phyloP scores from a whole-genome alignment of 2,329 filamentous ascomycete genomes.

The Chalaropsis ovoidea region DNA sequence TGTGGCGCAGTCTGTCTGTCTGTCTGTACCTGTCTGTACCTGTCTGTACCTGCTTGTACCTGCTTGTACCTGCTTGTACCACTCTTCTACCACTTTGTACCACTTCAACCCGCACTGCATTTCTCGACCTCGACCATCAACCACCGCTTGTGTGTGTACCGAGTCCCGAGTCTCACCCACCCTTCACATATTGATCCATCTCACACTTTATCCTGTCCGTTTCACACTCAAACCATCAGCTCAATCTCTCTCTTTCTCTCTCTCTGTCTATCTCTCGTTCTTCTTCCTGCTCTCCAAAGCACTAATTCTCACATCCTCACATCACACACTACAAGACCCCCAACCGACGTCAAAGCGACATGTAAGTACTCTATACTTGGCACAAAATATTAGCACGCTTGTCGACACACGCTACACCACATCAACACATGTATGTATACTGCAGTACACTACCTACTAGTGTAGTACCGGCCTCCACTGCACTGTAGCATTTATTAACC shows the following conservation, averaged over 20 bases:
- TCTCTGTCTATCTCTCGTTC: not conserved
- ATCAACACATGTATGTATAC: too few relatives aligned
- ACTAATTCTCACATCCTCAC: slow-evolving; percentile 1
- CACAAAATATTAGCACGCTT: not conserved
- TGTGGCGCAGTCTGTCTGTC: not conserved
- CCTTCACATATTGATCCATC: not conserved
- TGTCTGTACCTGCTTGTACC: not conserved
- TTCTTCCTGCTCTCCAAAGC: not conserved
- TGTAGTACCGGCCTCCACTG: not conserved
- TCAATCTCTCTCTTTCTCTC: slow-evolving; percentile 2
- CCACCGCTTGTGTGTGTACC: not conserved
- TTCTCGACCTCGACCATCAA: not conserved
- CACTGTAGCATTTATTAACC: not conserved
- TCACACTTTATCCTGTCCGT: not conserved
- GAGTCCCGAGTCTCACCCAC: not conserved
- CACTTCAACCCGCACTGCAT: not conserved
- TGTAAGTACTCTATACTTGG: not conserved
- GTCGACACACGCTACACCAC: not conserved
- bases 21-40: not conserved
- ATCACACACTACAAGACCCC: slow-evolving; percentile 3
- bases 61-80: not conserved
- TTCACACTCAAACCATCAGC: slow-evolving; percentile 5
- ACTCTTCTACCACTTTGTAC: not conserved
- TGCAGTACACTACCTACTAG: not conserved
- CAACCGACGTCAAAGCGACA: not conserved